Evolutionary conservation across 306 rosid species (phyloP).

Genomic region (Quercus gilva): DNA sequence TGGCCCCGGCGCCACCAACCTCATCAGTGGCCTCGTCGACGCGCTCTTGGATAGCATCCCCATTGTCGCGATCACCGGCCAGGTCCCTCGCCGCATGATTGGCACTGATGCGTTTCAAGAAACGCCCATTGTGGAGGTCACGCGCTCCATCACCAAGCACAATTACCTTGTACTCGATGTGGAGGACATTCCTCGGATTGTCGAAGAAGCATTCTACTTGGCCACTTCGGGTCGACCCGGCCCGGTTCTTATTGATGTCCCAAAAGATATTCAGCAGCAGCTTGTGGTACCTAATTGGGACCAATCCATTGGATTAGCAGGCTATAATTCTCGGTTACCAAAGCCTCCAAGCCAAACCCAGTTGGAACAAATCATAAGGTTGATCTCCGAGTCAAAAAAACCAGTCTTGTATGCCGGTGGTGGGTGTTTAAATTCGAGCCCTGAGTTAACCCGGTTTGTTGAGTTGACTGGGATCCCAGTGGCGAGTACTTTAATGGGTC

Average conservation of each 20-base stretch:
- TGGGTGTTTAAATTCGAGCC: conserved; percentile 76
- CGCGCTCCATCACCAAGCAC: conserved; percentile 85
- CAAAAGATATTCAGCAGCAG: conserved; percentile 90
- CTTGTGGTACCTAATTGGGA: conserved; percentile 74
- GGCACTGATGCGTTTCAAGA: conserved; percentile 95
- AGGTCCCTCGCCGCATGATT: conserved; percentile 85
- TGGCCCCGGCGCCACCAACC: conserved; percentile 90
- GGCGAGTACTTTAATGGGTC: conserved; percentile 87
- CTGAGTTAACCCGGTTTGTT: conserved; percentile 61
- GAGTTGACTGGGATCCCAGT: conserved; percentile 74
- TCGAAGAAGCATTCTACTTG: conserved; percentile 64
- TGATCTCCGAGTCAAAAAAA: conserved; percentile 55
- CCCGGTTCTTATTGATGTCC: conserved; percentile 74
- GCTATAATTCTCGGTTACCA: conserved; percentile 68
- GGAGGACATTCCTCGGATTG: conserved; percentile 79
- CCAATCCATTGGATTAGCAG: conserved; percentile 43
- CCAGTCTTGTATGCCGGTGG: conserved; percentile 89
- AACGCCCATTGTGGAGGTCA: conserved; percentile 87
- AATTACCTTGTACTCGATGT: conserved; percentile 88
- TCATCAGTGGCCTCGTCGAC: conserved; percentile 84
- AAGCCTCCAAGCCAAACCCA: conserved; percentile 34
- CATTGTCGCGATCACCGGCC: conserved; percentile 77
- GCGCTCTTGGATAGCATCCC: conserved; percentile 76
- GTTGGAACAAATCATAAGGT: conserved; percentile 58
- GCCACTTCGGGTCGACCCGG: conserved; percentile 87